These are phyloP conservation scores for Russula abietina DNA, from an alignment of 768 basidiomycete genomes.

Conservation along the genomic window DNA sequence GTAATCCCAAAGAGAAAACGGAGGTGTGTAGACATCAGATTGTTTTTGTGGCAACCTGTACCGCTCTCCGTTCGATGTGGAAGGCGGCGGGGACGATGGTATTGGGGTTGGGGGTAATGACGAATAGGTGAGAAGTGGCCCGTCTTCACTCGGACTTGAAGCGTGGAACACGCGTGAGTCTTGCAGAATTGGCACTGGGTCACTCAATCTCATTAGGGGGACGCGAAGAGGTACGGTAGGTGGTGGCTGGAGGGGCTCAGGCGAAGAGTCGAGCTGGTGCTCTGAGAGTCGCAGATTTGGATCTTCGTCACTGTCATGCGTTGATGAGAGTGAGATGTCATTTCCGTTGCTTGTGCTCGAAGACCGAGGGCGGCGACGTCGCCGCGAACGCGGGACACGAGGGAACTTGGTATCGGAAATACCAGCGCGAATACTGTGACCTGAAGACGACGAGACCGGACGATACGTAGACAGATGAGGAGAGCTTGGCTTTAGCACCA, in stretches of 20 bases:
- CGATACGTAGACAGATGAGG: conserved; percentile 2
- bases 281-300: conserved; percentile 5
- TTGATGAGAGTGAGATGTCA: conserved; percentile 20
- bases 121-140: conserved; percentile 51
- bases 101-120: conserved; percentile 74
- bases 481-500: conserved; percentile 1
- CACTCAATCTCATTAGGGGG: conserved; percentile 13
- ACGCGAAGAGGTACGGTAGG: conserved; percentile 5
- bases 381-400: conserved; percentile 7
- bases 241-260: background rate
- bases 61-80: background rate
- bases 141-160: conserved; percentile 12
- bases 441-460: conserved; percentile 11
- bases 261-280: conserved; percentile 3
- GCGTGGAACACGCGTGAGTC: conserved; percentile 13
- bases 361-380: conserved; percentile 17
- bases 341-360: conserved; percentile 17
- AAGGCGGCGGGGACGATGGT: conserved; percentile 26
- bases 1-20: conserved; percentile 91
- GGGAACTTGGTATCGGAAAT: conserved; percentile 15
- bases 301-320: conserved; percentile 19
- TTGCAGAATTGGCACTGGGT: conserved; percentile 8
- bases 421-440: conserved; percentile 3
- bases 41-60: conserved; percentile 20
- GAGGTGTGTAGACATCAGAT: conserved; percentile 32